Conservation (phyloP, 495 filamentous ascomycete species). For the Beverwykella pulmonaria region DNA sequence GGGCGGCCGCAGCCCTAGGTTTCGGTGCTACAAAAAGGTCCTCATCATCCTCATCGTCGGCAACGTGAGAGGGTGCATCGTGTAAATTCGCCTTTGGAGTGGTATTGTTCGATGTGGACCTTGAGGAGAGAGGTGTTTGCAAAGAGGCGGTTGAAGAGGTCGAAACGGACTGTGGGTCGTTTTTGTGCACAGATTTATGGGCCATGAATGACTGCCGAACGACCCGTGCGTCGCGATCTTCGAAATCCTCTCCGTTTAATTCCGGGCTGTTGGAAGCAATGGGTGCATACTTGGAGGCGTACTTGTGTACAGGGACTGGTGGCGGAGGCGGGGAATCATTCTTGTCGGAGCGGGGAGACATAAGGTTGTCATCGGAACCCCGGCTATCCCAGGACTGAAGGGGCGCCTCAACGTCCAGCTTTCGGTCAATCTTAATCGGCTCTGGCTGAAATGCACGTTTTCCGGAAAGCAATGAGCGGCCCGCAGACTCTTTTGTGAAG, state of each 20-base stretch:
- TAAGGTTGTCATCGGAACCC: conserved; percentile 40
- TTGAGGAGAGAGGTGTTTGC: conserved; percentile 32
- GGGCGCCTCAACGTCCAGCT: conserved; percentile 37
- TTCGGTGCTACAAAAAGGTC: conserved; percentile 22
- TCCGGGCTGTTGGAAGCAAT: conserved; percentile 26
- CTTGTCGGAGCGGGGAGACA: conserved; percentile 28
- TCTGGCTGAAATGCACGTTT: conserved; percentile 30
- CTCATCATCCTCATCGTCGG: conserved; percentile 27
- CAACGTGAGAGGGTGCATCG: neutral
- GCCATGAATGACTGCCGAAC: conserved; percentile 28
- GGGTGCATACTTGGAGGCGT: conserved; percentile 17
- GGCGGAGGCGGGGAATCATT: conserved; percentile 21
- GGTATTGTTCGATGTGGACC: conserved; percentile 30
- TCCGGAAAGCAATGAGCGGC: conserved; percentile 25
- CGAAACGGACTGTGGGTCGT: conserved; percentile 6
- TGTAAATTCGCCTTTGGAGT: conserved; percentile 16
- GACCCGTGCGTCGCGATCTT: conserved; percentile 33
- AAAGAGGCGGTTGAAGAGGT: conserved; percentile 15
- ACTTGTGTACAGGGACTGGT: conserved; percentile 31
- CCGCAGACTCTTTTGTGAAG: neutral
- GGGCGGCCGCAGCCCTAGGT: neutral
- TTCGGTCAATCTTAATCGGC: conserved; percentile 34
- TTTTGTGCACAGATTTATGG: conserved; percentile 10
- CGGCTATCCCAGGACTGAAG: conserved; percentile 41
- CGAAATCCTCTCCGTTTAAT: conserved; percentile 9